Evolutionary conservation across 1,284 basidiomycete species (phyloP).

Genomic region (Ustilago shanxiensis): DNA sequence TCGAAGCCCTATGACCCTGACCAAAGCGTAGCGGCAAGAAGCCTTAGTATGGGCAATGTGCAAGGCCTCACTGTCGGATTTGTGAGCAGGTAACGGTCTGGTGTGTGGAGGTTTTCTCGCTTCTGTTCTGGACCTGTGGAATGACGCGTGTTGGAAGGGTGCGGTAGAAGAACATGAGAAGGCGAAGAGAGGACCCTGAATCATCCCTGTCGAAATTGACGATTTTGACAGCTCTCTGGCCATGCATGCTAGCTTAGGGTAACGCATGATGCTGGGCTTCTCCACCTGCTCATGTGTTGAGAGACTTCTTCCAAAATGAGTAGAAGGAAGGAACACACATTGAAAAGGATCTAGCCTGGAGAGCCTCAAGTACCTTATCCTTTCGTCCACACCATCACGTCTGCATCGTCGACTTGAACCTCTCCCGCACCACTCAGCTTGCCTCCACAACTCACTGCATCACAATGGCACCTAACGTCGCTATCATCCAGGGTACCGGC

Average conservation of each 20-base stretch:
- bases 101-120: slow-evolving; percentile 27
- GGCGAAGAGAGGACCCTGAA: slow-evolving; percentile 29
- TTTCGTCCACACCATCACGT: too few species aligned
- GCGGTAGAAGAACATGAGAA: not conserved
- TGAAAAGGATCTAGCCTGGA: not conserved
- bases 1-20: not conserved
- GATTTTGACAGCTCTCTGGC: slow-evolving; percentile 38
- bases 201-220: slow-evolving; percentile 3
- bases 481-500: slow-evolving; percentile 61
- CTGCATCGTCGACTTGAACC: too few species aligned
- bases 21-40: not conserved
- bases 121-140: slow-evolving; percentile 12
- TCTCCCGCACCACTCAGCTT: too few species aligned
- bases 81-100: not conserved
- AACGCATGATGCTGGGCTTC: slow-evolving; percentile 3
- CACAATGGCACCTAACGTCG: slow-evolving; percentile 55
- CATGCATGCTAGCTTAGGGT: slow-evolving; percentile 36
- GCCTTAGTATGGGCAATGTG: too few species aligned
- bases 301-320: slow-evolving; percentile 6
- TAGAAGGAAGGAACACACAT: not conserved
- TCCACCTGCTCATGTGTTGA: not conserved
- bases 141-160: slow-evolving; percentile 32
- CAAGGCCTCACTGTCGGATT: too few species aligned
- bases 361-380: not conserved
- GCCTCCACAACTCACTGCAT: too few species aligned